phyloP scores from a whole-genome alignment of 2,329 filamentous ascomycete genomes.

The Exserohilum turcica region DNA sequence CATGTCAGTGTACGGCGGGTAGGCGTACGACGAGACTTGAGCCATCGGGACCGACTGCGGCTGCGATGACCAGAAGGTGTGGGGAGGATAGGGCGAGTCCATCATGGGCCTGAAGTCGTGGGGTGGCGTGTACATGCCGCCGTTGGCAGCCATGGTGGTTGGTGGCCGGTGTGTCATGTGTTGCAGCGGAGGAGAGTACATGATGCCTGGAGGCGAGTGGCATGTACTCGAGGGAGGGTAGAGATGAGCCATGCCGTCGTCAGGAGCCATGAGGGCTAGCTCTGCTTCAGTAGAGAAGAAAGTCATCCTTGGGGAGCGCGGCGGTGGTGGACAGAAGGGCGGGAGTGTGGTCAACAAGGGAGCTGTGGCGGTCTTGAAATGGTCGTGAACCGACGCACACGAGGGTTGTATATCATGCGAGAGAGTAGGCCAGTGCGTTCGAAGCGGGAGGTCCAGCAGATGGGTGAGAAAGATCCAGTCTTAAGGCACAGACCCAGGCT shows the following conservation, averaged over 20 bases:
- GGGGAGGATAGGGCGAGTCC: constrained; percentile 42
- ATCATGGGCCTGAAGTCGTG: constrained; percentile 39
- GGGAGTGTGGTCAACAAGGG: constrained; percentile 15
- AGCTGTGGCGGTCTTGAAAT: constrained; percentile 21
- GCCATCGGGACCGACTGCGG: constrained; percentile 33
- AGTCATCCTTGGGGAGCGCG: constrained; percentile 34
- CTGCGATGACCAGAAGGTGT: constrained; percentile 40
- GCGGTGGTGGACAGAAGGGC: constrained; percentile 7
- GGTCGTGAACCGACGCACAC: constrained; percentile 28
- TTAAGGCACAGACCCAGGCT: constrained; percentile 37
- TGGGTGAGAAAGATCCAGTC: constrained; percentile 37
- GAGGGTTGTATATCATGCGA: constrained; percentile 37
- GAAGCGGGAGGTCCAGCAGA: constrained; percentile 30
- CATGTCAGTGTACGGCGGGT: constrained; percentile 40
- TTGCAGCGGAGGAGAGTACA: constrained; percentile 46
- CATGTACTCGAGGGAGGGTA: constrained; percentile 46
- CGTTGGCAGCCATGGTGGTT: constrained; percentile 30
- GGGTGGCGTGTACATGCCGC: constrained; percentile 35
- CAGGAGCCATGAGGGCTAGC: constrained; percentile 43
- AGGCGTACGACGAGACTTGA: constrained; percentile 43
- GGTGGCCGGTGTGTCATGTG: constrained; percentile 36
- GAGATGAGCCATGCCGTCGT: constrained; percentile 41
- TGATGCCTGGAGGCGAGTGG: constrained; percentile 46
- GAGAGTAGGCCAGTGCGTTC: constrained; percentile 37
- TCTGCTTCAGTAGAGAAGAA: constrained; percentile 47